Conservation (phyloP, 2,329 filamentous ascomycete species). For the Stenocarpella maydis region DNA sequence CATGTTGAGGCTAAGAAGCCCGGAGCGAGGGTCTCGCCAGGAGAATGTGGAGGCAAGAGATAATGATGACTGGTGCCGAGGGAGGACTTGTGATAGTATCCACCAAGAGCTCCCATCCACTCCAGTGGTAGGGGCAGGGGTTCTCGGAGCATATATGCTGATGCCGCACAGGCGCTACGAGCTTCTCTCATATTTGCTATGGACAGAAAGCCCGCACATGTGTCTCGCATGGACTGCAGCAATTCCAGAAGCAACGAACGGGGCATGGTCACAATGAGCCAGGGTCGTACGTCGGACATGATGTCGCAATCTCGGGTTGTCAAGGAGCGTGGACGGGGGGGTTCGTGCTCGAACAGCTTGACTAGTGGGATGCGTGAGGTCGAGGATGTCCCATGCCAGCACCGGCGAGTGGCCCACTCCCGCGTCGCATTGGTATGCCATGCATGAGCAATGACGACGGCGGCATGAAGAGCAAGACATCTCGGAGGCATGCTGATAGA, state of each 20-base stretch:
- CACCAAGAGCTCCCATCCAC: conserved; percentile 1
- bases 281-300: not conserved
- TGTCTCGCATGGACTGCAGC: not conserved
- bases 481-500: not conserved
- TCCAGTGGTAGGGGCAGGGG: not conserved
- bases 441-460: conserved; percentile 4
- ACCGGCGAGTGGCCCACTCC: conserved; percentile 27
- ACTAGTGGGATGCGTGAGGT: conserved; percentile 13
- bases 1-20: conserved; percentile 6
- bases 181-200: not conserved
- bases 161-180: too few species aligned
- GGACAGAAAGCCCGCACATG: conserved; percentile 9
- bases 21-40: not conserved
- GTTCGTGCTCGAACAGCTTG: conserved; percentile 19
- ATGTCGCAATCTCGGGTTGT: conserved; percentile 28
- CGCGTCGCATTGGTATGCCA: conserved; percentile 21
- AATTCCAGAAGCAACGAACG: not conserved
- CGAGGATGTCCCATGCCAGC: conserved; percentile 27
- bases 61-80: not conserved
- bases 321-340: conserved; percentile 28
- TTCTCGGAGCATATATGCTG: not conserved
- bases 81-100: not conserved
- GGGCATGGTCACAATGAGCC: conserved; percentile 29
- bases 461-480: not conserved
- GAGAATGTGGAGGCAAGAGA: not conserved